Conservation (phyloP, 352 stramenopile species). For the Chrysophaeum taylorii region DNA sequence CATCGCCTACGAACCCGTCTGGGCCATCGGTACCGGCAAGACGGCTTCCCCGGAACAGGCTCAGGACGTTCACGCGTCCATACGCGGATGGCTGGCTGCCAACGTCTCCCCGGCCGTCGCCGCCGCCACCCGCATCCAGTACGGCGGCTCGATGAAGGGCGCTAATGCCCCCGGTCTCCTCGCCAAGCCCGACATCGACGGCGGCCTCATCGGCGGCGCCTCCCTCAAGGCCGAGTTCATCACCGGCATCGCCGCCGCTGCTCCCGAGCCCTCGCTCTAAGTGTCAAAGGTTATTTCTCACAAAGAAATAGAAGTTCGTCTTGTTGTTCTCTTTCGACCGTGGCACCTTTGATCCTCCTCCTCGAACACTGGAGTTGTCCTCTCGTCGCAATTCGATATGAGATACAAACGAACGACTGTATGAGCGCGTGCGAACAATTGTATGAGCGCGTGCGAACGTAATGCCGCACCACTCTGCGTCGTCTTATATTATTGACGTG, state of each 20-base stretch:
- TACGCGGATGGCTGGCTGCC: conserved; percentile 78
- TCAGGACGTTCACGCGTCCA: conserved; percentile 88
- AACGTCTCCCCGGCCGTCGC: conserved; percentile 72
- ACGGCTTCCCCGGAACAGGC: conserved; percentile 87
- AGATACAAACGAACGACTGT: no score
- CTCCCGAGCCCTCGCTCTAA: conserved; percentile 16
- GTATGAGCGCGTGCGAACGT: no score
- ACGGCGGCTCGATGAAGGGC: conserved; percentile 92
- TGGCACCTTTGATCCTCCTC: no score
- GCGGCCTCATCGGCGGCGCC: conserved; percentile 92
- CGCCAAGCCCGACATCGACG: conserved; percentile 92
- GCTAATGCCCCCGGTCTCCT: conserved; percentile 86
- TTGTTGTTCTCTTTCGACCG: no score
- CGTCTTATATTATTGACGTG: no score
- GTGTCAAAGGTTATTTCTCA: no score
- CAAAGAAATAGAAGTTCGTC: no score
- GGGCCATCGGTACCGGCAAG: conserved; percentile 92
- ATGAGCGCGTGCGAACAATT: no score
- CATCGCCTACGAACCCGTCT: conserved; percentile 80
- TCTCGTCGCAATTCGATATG: no score
- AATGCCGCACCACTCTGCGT: no score
- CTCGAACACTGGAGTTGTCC: no score
- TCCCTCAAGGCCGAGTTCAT: conserved; percentile 83
- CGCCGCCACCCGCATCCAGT: conserved; percentile 82
- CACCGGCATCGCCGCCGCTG: conserved; percentile 46